A percentile compares a stretch with the other conserved stretches of the same genome.
Conservation (phyloP, 345 rosid species). For the Angophora floribunda region DNA sequence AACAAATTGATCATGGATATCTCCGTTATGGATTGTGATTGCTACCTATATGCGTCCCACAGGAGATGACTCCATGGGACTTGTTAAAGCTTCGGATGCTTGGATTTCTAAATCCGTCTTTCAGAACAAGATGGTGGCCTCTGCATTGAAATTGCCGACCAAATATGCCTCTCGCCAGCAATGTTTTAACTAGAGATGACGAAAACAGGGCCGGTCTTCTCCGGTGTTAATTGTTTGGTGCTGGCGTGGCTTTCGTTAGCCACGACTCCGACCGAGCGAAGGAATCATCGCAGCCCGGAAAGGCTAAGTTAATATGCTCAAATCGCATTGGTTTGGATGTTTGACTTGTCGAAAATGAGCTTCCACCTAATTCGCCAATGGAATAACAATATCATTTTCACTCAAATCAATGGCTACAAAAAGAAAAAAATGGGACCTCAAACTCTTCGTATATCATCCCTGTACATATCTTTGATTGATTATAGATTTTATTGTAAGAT, state of each 20-base stretch:
- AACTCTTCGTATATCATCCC: background rate
- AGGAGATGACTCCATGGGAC: background rate
- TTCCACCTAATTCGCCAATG: background rate
- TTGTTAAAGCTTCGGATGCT: background rate
- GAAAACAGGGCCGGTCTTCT: background rate
- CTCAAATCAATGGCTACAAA: background rate
- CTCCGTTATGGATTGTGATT: background rate
- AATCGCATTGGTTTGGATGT: background rate
- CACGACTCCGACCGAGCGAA: background rate
- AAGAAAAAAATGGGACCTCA: background rate
- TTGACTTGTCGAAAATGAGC: background rate
- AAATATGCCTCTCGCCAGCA: background rate
- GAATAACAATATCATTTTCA: background rate
- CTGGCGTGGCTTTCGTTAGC: background rate
- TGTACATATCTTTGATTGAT: background rate
- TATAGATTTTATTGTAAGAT: constrained; percentile 31
- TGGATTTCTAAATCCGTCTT: background rate
- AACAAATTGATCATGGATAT: background rate
- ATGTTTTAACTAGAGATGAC: background rate
- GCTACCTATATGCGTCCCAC: background rate
- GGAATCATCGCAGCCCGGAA: background rate
- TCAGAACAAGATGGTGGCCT: background rate
- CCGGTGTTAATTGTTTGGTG: background rate
- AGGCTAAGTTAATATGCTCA: background rate
- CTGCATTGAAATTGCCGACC: background rate